These are phyloP conservation scores for Gloeopeniophorella convolvens DNA, from an alignment of 768 basidiomycete species.

Conservation along the genomic window DNA sequence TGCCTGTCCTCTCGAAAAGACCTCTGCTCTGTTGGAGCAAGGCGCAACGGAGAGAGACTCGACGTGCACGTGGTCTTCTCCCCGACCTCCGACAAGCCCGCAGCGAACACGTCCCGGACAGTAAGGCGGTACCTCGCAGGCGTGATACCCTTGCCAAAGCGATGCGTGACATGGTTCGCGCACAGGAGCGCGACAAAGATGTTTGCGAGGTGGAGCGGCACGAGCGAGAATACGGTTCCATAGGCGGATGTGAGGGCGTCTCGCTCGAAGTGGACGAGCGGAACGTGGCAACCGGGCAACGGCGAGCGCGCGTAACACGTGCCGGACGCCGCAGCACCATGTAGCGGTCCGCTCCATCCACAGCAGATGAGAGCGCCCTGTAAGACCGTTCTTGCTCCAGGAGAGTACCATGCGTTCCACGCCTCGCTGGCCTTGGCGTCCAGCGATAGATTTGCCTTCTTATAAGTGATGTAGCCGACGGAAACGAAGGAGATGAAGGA, in stretches of 20 bases:
- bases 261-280: conserved; percentile 48
- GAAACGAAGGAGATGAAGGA: conserved; percentile 48
- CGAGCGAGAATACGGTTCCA: conserved; percentile 46
- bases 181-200: conserved; percentile 56
- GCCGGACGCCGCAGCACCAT: conserved; percentile 51
- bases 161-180: conserved; percentile 56
- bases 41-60: neutral
- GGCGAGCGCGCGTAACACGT: conserved; percentile 55
- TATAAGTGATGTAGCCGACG: conserved; percentile 61
- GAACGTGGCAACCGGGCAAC: conserved; percentile 63
- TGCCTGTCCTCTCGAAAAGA: conserved; percentile 14
- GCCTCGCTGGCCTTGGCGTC: conserved; percentile 60
- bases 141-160: conserved; percentile 60
- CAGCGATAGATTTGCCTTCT: conserved; percentile 51
- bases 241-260: conserved; percentile 42
- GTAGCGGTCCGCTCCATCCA: conserved; percentile 55
- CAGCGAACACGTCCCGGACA: conserved; percentile 35
- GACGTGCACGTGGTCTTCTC: neutral
- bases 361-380: conserved; percentile 62
- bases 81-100: conserved; percentile 1
- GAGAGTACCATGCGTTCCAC: conserved; percentile 60
- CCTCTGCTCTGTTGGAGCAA: neutral
- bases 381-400: conserved; percentile 45
- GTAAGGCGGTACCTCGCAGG: conserved; percentile 54
- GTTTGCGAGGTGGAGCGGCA: conserved; percentile 54